These are phyloP conservation scores for Exobasidium cylindrosporum DNA, from an alignment of 1,284 basidiomycete genomes.

Conservation along the genomic window DNA sequence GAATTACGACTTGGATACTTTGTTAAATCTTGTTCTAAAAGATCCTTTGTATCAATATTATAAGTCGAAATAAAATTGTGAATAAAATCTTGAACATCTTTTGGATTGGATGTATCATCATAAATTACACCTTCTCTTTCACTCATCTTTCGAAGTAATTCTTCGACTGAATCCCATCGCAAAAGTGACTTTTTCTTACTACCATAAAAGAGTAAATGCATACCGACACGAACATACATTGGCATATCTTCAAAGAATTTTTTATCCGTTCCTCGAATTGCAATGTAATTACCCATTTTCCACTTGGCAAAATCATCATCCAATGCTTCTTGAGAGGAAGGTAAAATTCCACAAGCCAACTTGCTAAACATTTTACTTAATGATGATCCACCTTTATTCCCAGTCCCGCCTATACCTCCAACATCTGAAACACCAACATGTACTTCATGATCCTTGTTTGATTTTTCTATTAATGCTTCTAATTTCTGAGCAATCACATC, in stretches of 20 bases:
- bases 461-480: slow-evolving; percentile 4
- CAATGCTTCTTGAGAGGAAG: slow-evolving; percentile 9
- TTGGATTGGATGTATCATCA: slow-evolving; percentile 17
- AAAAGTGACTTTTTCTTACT: slow-evolving; percentile 13
- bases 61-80: slow-evolving; percentile 80
- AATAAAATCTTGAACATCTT: slow-evolving; percentile 19
- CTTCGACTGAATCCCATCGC: slow-evolving; percentile 16
- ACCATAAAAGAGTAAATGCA: slow-evolving; percentile 24
- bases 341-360: not conserved
- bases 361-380: not conserved
- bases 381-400: not conserved
- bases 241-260: slow-evolving; percentile 39
- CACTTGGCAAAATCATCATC: slow-evolving; percentile 34
- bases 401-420: not conserved
- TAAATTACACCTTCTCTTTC: slow-evolving; percentile 39
- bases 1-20: slow-evolving; percentile 84
- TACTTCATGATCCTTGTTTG: slow-evolving; percentile 5
- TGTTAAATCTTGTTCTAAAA: slow-evolving; percentile 74
- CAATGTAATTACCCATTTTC: slow-evolving; percentile 46
- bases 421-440: slow-evolving; percentile 1
- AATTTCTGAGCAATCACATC: not conserved
- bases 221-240: slow-evolving; percentile 23
- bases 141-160: slow-evolving; percentile 33
- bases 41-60: slow-evolving; percentile 76
- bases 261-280: slow-evolving; percentile 29